These are phyloP conservation scores for Gaertneriomyces sp. DNA, from an alignment of 192 early-diverging fungal genomes.

Conservation along the genomic window DNA sequence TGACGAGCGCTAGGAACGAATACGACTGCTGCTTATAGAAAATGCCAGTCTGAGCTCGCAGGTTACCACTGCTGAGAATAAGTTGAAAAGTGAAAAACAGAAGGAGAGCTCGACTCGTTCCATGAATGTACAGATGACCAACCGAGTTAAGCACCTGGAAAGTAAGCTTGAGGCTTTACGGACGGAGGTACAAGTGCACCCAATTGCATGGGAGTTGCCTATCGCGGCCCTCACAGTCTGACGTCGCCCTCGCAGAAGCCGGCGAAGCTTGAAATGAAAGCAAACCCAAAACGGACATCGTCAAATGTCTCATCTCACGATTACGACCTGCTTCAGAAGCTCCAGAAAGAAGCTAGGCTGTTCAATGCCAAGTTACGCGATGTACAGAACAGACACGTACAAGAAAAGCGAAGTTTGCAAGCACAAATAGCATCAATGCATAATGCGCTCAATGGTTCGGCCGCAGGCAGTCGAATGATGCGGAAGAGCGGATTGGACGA, in stretches of 20 bases:
- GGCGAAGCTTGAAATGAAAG: no score
- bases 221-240: no score
- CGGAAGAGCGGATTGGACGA: no score
- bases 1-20: neutral
- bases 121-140: neutral
- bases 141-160: conserved; percentile 8
- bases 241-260: no score
- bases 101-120: neutral
- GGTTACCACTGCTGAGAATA: neutral
- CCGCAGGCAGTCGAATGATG: neutral
- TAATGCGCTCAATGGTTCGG: neutral
- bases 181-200: neutral
- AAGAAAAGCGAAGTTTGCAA: conserved; percentile 6
- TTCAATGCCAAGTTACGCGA: conserved; percentile 16
- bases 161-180: neutral
- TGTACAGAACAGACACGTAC: neutral
- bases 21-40: neutral
- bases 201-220: no score
- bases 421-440: neutral
- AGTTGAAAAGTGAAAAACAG: neutral
- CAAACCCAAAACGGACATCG: no score
- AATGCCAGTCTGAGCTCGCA: neutral
- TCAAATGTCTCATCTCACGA: no score
- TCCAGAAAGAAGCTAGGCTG: conserved; percentile 8
- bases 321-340: neutral